Percentiles rank a stretch among this genome's conserved stretches.
Conservation (phyloP, 768 basidiomycete genomes). For the Kwoniella europaea region DNA sequence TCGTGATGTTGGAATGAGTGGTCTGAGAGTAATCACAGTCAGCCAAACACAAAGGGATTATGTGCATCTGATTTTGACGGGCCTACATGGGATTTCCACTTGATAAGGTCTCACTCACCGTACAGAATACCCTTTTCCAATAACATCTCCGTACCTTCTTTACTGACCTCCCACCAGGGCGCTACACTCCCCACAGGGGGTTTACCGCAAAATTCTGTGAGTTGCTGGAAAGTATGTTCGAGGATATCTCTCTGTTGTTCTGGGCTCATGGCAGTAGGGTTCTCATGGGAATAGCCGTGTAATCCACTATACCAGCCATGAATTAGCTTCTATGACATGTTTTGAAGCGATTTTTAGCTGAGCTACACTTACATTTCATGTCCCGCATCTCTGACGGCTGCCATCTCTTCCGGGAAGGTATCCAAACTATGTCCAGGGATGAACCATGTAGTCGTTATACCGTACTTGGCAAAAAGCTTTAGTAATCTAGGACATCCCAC, state of each 20-base stretch:
- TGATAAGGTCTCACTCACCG: constrained; percentile 58
- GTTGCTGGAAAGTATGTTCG: constrained; percentile 68
- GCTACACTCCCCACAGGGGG: constrained; percentile 62
- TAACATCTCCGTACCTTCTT: constrained; percentile 69
- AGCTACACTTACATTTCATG: constrained; percentile 65
- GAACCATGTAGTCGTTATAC: constrained; percentile 74
- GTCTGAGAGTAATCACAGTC: constrained; percentile 12
- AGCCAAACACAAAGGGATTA: not conserved
- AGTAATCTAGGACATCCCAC: constrained; percentile 72
- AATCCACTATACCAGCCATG: constrained; percentile 60
- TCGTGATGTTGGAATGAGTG: constrained; percentile 67
- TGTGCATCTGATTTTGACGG: too few species aligned
- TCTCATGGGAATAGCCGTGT: constrained; percentile 77
- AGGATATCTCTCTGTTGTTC: constrained; percentile 75
- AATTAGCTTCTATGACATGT: too few species aligned
- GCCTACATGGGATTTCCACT: too few species aligned
- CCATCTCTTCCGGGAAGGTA: constrained; percentile 74
- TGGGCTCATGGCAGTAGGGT: constrained; percentile 66
- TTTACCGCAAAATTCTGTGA: constrained; percentile 68
- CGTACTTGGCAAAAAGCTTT: constrained; percentile 73
- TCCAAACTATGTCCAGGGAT: constrained; percentile 79
- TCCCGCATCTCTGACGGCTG: constrained; percentile 71
- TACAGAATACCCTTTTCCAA: constrained; percentile 77
- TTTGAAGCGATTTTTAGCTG: too few species aligned
- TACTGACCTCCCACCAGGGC: constrained; percentile 80